A percentile compares a stretch with the other conserved stretches of the same genome.
These are phyloP conservation scores for Cupressus sempervirens DNA, from an alignment of 75 land plant genomes.

Conservation along the genomic window DNA sequence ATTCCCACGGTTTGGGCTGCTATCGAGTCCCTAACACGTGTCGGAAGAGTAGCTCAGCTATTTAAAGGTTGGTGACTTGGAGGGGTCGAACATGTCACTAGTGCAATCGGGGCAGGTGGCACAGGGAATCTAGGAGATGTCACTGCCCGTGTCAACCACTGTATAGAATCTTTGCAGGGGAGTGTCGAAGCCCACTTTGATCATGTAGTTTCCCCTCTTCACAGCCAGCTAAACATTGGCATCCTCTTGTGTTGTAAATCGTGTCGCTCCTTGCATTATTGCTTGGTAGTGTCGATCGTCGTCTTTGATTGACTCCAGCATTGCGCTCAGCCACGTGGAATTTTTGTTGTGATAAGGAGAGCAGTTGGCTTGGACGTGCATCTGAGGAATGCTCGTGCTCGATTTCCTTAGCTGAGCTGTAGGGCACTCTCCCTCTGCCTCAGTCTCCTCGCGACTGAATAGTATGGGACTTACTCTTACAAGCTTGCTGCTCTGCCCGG, in stretches of 20 bases:
- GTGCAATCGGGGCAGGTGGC: neutral
- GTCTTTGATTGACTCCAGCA: neutral
- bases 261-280: neutral
- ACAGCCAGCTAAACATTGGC: neutral
- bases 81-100: neutral
- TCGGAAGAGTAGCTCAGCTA: neutral
- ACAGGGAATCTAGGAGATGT: slow-evolving; percentile 18
- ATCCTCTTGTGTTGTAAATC: neutral
- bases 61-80: slow-evolving; percentile 8
- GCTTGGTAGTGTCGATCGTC: neutral
- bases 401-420: neutral
- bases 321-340: neutral
- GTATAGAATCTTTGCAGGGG: slow-evolving; percentile 13
- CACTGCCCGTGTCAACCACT: slow-evolving; percentile 17
- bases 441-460: too few relatives aligned
- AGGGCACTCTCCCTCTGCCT: too few relatives aligned
- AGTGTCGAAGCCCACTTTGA: slow-evolving; percentile 6
- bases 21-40: neutral
- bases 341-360: neutral
- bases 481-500: too few relatives aligned
- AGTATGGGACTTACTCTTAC: too few relatives aligned
- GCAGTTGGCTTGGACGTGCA: neutral
- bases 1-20: neutral
- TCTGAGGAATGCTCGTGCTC: neutral
- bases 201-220: neutral